phyloP scores from a whole-genome alignment of 2,329 filamentous ascomycete species.

The Pestalotiopsis sp. region DNA sequence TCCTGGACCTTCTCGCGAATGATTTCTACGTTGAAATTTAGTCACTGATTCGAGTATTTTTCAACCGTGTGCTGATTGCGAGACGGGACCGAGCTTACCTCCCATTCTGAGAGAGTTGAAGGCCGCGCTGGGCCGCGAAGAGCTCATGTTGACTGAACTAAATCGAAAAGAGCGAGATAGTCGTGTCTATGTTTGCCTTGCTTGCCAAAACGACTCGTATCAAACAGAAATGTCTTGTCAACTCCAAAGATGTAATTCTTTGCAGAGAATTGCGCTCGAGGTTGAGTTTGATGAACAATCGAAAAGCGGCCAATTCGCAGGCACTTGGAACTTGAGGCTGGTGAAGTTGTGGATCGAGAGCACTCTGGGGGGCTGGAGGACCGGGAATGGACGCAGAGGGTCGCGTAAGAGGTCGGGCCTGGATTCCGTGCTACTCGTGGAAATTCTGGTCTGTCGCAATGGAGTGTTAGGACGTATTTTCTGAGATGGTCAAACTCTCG shows the following conservation, averaged over 20 bases:
- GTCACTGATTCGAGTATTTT: conserved; percentile 15
- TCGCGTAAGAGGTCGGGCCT: not conserved
- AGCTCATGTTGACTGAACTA: conserved; percentile 67
- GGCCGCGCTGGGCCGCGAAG: conserved; percentile 78
- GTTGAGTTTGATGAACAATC: not conserved
- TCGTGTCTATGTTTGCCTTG: not conserved
- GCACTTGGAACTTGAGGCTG: not conserved
- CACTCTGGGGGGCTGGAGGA: not conserved
- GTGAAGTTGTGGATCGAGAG: not conserved
- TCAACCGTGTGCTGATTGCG: conserved; percentile 9
- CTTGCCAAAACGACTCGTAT: not conserved
- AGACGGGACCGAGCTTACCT: conserved; percentile 66
- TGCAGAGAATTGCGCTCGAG: not conserved
- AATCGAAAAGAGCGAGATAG: not conserved
- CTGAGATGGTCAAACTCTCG: not conserved
- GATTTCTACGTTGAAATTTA: conserved; percentile 67
- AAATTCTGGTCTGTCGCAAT: not conserved
- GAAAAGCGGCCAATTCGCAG: not conserved
- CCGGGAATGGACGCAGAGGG: not conserved
- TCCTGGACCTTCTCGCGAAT: conserved; percentile 99
- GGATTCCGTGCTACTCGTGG: not conserved
- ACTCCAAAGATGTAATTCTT: not conserved
- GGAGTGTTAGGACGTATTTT: not conserved
- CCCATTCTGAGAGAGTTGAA: conserved; percentile 89
- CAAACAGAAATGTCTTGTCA: not conserved